phyloP scores from a whole-genome alignment of 2,329 filamentous ascomycete species.

The Fusarium irregulare region DNA sequence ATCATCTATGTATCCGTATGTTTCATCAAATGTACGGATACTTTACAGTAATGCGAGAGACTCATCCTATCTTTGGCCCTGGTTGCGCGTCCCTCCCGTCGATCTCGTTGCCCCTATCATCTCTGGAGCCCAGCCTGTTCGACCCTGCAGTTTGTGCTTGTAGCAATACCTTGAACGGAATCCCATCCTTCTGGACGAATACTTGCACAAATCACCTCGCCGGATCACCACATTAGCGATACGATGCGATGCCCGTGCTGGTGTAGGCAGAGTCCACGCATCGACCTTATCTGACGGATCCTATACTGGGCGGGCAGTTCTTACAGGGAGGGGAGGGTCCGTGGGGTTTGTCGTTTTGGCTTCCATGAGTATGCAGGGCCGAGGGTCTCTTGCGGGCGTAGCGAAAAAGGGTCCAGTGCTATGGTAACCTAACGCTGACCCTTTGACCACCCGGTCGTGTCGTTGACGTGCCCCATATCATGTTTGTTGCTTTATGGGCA shows the following conservation, averaged over 20 bases:
- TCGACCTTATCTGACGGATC: slow-evolving; percentile 5
- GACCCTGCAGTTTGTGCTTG: slow-evolving; percentile 3
- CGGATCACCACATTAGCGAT: neutral
- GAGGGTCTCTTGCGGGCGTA: slow-evolving; percentile 21
- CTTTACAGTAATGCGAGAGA: neutral
- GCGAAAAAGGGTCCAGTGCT: neutral
- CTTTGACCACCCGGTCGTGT: neutral
- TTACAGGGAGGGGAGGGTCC: neutral
- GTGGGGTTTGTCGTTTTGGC: neutral
- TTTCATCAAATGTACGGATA: neutral
- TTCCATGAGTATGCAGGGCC: neutral
- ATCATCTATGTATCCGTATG: neutral
- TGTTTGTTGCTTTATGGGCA: neutral
- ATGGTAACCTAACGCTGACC: neutral
- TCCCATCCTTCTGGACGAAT: neutral
- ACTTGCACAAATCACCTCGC: neutral
- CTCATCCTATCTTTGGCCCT: slow-evolving; percentile 10
- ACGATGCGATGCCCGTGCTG: neutral
- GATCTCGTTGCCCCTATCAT: slow-evolving; percentile 23
- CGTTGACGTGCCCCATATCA: neutral
- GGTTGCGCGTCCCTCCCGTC: neutral
- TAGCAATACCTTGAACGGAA: neutral
- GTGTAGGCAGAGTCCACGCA: neutral
- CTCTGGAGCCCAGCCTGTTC: neutral
- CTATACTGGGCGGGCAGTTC: neutral